Percentiles rank a stretch among this genome's conserved stretches.
These are phyloP conservation scores for Suillus alpinus DNA, from an alignment of 768 basidiomycete genomes.

Conservation along the genomic window DNA sequence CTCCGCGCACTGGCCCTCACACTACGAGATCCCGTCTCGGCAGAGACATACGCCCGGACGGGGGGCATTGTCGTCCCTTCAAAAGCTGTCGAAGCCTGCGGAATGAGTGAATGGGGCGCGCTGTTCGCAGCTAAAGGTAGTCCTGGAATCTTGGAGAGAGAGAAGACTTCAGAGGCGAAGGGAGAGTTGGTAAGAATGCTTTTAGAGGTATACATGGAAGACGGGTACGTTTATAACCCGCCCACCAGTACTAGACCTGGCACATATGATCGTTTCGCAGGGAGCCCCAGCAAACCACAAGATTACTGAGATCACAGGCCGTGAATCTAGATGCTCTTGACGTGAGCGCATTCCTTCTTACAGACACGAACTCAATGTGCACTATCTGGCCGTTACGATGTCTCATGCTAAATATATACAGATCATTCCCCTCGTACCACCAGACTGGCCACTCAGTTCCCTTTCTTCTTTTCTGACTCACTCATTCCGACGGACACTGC, in stretches of 20 bases:
- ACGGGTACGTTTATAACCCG: slow-evolving; percentile 47
- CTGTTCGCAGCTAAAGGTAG: slow-evolving; percentile 21
- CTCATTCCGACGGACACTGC: slow-evolving; percentile 73
- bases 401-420: slow-evolving; percentile 22
- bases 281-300: slow-evolving; percentile 56
- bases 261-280: slow-evolving; percentile 32
- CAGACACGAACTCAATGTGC: not conserved
- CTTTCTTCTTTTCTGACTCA: slow-evolving; percentile 78
- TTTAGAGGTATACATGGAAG: slow-evolving; percentile 79
- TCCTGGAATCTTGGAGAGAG: slow-evolving; percentile 29
- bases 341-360: slow-evolving; percentile 42
- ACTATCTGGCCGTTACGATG: not conserved
- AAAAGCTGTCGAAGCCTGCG: slow-evolving; percentile 51
- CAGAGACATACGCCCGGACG: slow-evolving; percentile 83
- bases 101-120: slow-evolving; percentile 37
- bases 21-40: slow-evolving; percentile 70
- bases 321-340: slow-evolving; percentile 74
- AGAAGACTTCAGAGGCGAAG: slow-evolving; percentile 51
- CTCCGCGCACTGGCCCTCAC: slow-evolving; percentile 17
- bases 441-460: slow-evolving; percentile 69
- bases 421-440: slow-evolving; percentile 67
- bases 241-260: not conserved
- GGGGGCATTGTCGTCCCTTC: slow-evolving; percentile 74
- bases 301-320: slow-evolving; percentile 76
- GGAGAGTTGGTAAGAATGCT: slow-evolving; percentile 62